Evolutionary conservation across 176 grass and related monocot species (phyloP).

Genomic region (Pontederia crassipes): DNA sequence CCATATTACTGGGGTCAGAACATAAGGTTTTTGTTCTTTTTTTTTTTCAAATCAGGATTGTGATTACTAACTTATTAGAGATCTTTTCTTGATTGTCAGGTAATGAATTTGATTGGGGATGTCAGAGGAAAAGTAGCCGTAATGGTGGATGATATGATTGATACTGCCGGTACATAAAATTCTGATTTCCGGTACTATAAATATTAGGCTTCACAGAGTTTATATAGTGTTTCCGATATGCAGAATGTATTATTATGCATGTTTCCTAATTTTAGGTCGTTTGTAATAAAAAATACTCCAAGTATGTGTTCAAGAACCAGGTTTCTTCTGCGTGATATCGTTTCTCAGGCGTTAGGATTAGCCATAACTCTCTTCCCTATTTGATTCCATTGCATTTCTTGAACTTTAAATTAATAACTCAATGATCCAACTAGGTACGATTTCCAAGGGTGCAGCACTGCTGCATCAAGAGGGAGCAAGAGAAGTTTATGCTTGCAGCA

Average conservation of each 20-base stretch:
- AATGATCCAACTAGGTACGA: constrained; percentile 50
- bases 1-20: too few relatives aligned
- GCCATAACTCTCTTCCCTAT: too few relatives aligned
- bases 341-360: too few relatives aligned
- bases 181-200: not conserved
- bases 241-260: not conserved
- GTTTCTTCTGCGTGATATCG: too few relatives aligned
- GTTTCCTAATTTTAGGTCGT: too few relatives aligned
- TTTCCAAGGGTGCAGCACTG: constrained; percentile 88
- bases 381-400: not conserved
- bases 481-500: constrained; percentile 97
- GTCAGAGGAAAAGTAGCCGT: constrained; percentile 98
- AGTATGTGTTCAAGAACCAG: too few relatives aligned
- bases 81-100: constrained; percentile 31
- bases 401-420: constrained; percentile 23
- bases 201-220: not conserved
- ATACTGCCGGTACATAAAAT: constrained; percentile 71
- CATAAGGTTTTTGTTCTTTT: too few relatives aligned
- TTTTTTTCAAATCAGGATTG: not conserved
- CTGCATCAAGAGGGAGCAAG: constrained; percentile 97
- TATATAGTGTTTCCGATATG: not conserved
- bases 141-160: constrained; percentile 99
- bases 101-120: constrained; percentile 99
- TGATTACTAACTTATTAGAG: constrained; percentile 10
- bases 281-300: too few relatives aligned